Conservation (phyloP, 495 filamentous ascomycete species). For the Aspergillus cavernicola region DNA sequence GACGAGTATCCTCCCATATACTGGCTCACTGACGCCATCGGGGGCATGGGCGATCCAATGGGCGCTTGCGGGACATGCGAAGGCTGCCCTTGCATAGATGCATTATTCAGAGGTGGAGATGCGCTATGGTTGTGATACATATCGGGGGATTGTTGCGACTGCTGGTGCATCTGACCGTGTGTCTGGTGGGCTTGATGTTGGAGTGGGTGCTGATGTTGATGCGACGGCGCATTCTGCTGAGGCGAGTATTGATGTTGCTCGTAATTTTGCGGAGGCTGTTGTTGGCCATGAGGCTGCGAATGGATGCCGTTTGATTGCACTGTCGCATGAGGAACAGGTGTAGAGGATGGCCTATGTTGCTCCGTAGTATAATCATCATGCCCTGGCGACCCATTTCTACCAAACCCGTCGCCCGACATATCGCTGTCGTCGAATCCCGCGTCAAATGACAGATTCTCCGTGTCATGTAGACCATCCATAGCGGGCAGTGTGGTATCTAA, state of each 20-base stretch:
- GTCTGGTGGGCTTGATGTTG: conserved; percentile 24
- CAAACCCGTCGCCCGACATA: not conserved
- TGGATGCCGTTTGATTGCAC: conserved; percentile 32
- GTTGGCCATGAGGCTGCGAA: conserved; percentile 18
- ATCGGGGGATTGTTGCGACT: conserved; percentile 32
- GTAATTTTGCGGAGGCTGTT: conserved; percentile 11
- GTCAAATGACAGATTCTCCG: conserved; percentile 52
- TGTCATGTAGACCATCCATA: conserved; percentile 30
- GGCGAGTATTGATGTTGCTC: conserved; percentile 14
- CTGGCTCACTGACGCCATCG: conserved; percentile 43
- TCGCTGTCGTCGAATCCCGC: conserved; percentile 41
- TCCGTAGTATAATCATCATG: conserved; percentile 22
- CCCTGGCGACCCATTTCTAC: conserved; percentile 5
- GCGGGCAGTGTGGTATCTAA: conserved; percentile 35
- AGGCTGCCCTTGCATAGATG: conserved; percentile 29
- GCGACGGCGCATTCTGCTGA: conserved; percentile 10
- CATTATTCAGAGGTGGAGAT: conserved; percentile 25
- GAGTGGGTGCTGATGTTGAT: conserved; percentile 12
- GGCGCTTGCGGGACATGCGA: conserved; percentile 41
- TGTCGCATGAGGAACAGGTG: conserved; percentile 18
- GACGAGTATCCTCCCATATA: conserved; percentile 43
- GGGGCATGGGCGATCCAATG: conserved; percentile 45
- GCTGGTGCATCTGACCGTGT: conserved; percentile 30
- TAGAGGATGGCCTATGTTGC: conserved; percentile 9
- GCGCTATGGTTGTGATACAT: conserved; percentile 34